Base-by-base conservation (phyloP, 768 basidiomycete species). In the Mrakia frigida region DNA sequence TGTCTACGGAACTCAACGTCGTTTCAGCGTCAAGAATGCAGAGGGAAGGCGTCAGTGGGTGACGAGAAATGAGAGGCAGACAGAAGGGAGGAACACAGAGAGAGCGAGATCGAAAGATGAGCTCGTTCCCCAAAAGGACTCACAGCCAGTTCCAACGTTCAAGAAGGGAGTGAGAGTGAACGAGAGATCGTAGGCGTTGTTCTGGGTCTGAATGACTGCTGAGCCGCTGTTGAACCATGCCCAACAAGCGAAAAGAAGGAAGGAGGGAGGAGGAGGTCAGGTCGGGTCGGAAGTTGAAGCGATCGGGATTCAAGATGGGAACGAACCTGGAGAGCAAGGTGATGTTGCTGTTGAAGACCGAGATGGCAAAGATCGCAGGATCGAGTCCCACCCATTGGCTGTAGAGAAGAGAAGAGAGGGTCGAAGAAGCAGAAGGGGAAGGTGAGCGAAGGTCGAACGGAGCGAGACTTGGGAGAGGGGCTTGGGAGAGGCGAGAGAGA, bases 161-260 rank as follows among this genome's bases (percentile, higher is more conserved):
- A 72, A 35, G 52, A 33, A 31, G 31, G 70, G 70, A 31, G 33
- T 37, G 13, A 72, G 52, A 2, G 50, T 59, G 53, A 33, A 59
- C 0, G 28, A 33, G 35, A 72, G 70, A 35, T 72, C 70, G 53
- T 35, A 72, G 18, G 70, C 70, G 70, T 72, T 72, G 35, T 72
- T 50, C 37, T 72, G 70, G 23, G 70, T 59, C 6, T 52, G 25
- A 23, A 72, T 33, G 0, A 52, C 70, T 21, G 70, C 70, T 16
- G 52, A 56, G 18, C 70, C 70, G 31, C 69, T 70, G 43, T n/a
- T n/a, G n/a, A n/a, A n/a, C n/a, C n/a, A n/a, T n/a, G n/a, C n/a
- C n/a, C n/a, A n/a, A n/a, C n/a, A 28, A 68, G 18, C 35, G 4
- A 43, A 18, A 10, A 11, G 68, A 69, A 35, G 41, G 25, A 68